Evolutionary conservation across 106 monocot species (phyloP).

Genomic region (Allium sativum): DNA sequence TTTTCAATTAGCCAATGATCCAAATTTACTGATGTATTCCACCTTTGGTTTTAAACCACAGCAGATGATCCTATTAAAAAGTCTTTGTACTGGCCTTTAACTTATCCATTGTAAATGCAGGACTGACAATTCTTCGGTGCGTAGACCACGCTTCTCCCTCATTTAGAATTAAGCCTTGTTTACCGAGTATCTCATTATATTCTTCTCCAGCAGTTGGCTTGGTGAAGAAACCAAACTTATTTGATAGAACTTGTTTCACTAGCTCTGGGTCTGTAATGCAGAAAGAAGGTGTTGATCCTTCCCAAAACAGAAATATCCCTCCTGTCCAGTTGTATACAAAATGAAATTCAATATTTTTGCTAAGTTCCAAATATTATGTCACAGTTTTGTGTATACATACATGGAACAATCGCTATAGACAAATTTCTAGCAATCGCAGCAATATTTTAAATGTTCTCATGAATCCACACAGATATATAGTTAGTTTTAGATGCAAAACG

Average conservation of each 20-base stretch:
- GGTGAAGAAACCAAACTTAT: conserved; percentile 33
- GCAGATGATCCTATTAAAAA: not conserved
- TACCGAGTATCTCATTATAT: conserved; percentile 7
- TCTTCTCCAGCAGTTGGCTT: conserved; percentile 6
- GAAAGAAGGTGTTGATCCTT: conserved; percentile 16
- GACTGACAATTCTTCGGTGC: conserved; percentile 28
- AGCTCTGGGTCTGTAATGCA: conserved; percentile 21
- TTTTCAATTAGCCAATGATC: too few species aligned
- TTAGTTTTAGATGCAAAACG: too few species aligned
- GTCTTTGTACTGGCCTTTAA: conserved; percentile 18
- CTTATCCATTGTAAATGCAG: conserved; percentile 45
- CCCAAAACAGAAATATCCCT: conserved; percentile 31
- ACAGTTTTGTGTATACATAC: too few species aligned
- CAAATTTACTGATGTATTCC: too few species aligned
- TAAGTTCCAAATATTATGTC: too few species aligned
- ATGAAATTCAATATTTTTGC: not conserved
- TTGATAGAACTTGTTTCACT: conserved; percentile 33
- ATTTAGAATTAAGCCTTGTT: conserved; percentile 21
- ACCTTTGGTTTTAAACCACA: too few species aligned
- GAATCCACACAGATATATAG: too few species aligned
- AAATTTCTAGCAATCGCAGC: too few species aligned
- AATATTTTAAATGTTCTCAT: not conserved
- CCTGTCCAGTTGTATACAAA: conserved; percentile 10
- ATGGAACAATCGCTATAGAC: too few species aligned
- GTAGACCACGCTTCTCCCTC: conserved; percentile 32